Percentiles rank a stretch among this genome's conserved stretches.
Conservation (phyloP, 2,329 filamentous ascomycete genomes). For the Zymoseptoria tritici region DNA sequence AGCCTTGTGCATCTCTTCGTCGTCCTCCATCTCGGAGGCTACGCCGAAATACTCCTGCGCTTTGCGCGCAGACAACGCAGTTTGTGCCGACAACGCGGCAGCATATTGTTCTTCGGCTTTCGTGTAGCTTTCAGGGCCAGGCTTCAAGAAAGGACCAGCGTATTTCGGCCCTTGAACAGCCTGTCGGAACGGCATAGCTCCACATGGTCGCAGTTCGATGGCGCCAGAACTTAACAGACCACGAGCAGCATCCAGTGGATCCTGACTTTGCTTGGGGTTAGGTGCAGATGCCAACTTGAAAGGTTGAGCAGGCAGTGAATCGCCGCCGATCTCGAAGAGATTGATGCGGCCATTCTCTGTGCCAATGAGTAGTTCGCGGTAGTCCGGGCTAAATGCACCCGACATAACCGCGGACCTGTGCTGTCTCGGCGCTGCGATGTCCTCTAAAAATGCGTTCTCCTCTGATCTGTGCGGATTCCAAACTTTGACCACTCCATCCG, state of each 20-base stretch:
- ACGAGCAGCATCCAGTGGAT: slow-evolving; percentile 15
- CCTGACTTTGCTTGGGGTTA: neutral
- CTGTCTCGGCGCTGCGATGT: slow-evolving; percentile 39
- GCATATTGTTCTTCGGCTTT: slow-evolving; percentile 22
- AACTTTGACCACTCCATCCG: slow-evolving; percentile 52
- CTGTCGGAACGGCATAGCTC: slow-evolving; percentile 38
- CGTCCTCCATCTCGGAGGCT: neutral
- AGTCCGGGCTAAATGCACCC: slow-evolving; percentile 50
- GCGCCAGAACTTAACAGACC: slow-evolving; percentile 28
- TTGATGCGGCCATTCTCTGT: slow-evolving; percentile 50
- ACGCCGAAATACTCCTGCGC: neutral
- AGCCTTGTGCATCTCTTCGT: neutral
- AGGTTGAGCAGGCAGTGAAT: slow-evolving; percentile 1
- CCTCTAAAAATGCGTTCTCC: slow-evolving; percentile 45
- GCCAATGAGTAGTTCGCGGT: slow-evolving; percentile 49
- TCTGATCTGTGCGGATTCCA: slow-evolving; percentile 51
- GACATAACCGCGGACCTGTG: slow-evolving; percentile 49
- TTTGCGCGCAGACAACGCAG: neutral
- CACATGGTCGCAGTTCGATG: slow-evolving; percentile 33
- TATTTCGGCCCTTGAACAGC: slow-evolving; percentile 41
- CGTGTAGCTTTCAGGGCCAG: slow-evolving; percentile 15
- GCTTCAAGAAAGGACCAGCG: slow-evolving; percentile 30
- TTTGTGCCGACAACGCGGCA: slow-evolving; percentile 15
- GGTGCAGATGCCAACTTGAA: slow-evolving; percentile 20
- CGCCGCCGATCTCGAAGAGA: slow-evolving; percentile 39